phyloP scores from a whole-genome alignment of 83 land plant species.

The Picea abies region DNA sequence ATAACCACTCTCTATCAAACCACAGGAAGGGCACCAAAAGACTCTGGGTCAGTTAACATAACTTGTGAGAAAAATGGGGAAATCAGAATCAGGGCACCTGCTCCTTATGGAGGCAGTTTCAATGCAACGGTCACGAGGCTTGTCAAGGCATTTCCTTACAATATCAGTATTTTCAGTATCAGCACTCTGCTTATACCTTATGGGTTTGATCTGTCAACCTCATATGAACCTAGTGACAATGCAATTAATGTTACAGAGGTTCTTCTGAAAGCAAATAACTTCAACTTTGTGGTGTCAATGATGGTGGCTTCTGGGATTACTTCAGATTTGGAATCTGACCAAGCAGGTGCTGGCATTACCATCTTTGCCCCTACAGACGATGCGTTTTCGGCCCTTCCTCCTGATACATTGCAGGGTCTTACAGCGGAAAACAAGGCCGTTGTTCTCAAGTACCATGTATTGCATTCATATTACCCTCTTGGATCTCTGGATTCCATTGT shows the following conservation, averaged over 20 bases:
- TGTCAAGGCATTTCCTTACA: slow-evolving; percentile 59
- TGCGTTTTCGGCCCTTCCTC: slow-evolving; percentile 62
- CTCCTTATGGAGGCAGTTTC: slow-evolving; percentile 39
- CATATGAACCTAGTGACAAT: slow-evolving; percentile 45
- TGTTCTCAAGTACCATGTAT: slow-evolving; percentile 65
- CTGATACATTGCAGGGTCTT: slow-evolving; percentile 50
- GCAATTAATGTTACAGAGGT: slow-evolving; percentile 63
- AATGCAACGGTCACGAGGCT: slow-evolving; percentile 64
- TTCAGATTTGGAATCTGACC: slow-evolving; percentile 58
- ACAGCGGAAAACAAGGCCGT: slow-evolving; percentile 60
- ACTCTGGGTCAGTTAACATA: slow-evolving; percentile 71
- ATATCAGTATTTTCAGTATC: slow-evolving; percentile 56
- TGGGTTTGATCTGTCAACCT: slow-evolving; percentile 55
- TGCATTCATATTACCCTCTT: slow-evolving; percentile 78
- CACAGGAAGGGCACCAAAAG: slow-evolving; percentile 75
- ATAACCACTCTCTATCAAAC: slow-evolving; percentile 88
- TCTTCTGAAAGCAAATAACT: slow-evolving; percentile 54
- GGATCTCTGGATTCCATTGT: slow-evolving; percentile 70
- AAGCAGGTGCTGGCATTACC: slow-evolving; percentile 73
- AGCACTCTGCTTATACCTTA: slow-evolving; percentile 56
- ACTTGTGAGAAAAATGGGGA: slow-evolving; percentile 26
- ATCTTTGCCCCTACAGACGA: slow-evolving; percentile 74
- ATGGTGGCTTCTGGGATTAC: slow-evolving; percentile 72
- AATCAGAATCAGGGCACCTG: slow-evolving; percentile 49
- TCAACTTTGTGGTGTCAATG: slow-evolving; percentile 69